These are phyloP conservation scores for Trametes coccinea DNA, from an alignment of 768 basidiomycete species.

Conservation along the genomic window DNA sequence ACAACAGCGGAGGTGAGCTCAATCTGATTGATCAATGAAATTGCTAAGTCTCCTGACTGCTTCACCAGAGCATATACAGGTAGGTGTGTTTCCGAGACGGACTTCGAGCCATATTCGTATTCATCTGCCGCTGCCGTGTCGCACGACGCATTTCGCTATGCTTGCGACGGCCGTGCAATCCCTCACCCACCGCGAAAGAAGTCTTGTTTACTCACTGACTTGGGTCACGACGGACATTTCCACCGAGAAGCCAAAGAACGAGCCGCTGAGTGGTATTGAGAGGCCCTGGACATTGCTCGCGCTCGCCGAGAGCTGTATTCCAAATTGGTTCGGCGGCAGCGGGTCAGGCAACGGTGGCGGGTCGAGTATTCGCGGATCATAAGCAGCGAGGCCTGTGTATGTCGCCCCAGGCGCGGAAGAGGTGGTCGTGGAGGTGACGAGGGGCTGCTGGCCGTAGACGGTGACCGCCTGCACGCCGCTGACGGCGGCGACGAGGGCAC, in stretches of 20 bases:
- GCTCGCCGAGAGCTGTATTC: conserved; percentile 38
- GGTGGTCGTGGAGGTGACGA: conserved; percentile 31
- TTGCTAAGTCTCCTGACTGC: too few species aligned
- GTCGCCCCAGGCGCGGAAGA: conserved; percentile 38
- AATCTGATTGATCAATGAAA: too few species aligned
- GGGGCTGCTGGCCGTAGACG: conserved; percentile 25
- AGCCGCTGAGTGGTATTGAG: conserved; percentile 47
- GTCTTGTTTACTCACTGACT: conserved; percentile 48
- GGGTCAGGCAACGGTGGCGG: conserved; percentile 53
- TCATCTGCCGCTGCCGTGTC: too few species aligned
- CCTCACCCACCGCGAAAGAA: too few species aligned
- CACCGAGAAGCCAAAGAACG: conserved; percentile 74
- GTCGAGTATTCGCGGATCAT: conserved; percentile 50
- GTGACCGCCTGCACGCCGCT: conserved; percentile 20
- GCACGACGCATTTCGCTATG: too few species aligned
- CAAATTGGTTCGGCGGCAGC: conserved; percentile 44
- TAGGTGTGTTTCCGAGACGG: too few species aligned
- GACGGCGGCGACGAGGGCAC: conserved; percentile 7
- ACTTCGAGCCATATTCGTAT: too few species aligned
- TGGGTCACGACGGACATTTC: conserved; percentile 73
- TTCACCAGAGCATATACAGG: too few species aligned
- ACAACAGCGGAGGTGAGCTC: too few species aligned
- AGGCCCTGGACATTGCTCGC: conserved; percentile 32
- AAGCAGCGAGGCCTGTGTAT: conserved; percentile 51
- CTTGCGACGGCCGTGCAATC: too few species aligned